phyloP scores from a whole-genome alignment of 495 filamentous ascomycete species.

The Cryomyces antarcticus region DNA sequence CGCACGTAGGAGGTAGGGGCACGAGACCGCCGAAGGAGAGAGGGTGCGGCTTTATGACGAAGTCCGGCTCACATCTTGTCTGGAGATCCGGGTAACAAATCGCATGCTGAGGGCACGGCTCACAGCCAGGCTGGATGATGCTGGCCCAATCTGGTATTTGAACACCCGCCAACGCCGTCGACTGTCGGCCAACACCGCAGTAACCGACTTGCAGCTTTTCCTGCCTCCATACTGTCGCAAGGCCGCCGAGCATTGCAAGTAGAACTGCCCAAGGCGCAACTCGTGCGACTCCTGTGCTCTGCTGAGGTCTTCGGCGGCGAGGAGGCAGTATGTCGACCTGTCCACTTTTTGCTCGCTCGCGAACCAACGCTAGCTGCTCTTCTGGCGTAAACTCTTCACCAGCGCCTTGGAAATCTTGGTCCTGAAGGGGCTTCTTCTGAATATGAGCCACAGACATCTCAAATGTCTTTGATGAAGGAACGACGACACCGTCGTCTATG shows the following conservation, averaged over 20 bases:
- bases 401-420: conserved; percentile 20
- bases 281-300: conserved; percentile 14
- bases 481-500: conserved; percentile 18
- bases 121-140: conserved; percentile 58
- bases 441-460: conserved; percentile 15
- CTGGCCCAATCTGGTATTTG: conserved; percentile 34
- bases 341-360: conserved; percentile 31
- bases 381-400: conserved; percentile 92
- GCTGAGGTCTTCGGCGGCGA: conserved; percentile 5
- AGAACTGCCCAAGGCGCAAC: conserved; percentile 46
- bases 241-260: conserved; percentile 43
- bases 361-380: conserved; percentile 55
- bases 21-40: conserved; percentile 61
- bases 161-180: conserved; percentile 16
- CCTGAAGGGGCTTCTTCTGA: conserved; percentile 22
- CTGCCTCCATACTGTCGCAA: conserved; percentile 68
- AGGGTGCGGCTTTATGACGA: conserved; percentile 67
- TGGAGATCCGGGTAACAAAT: conserved; percentile 64
- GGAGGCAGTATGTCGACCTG: conserved; percentile 16
- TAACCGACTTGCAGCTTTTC: conserved; percentile 91
- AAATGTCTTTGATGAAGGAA: conserved; percentile 23
- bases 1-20: conserved; percentile 80
- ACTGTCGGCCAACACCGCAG: conserved; percentile 61
- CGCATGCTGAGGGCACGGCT: conserved; percentile 80
- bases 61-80: conserved; percentile 68